Evolutionary conservation across 2,329 filamentous ascomycete species (phyloP), one percentile per base, ranked within the genome.

Genomic region (Arthroderma uncinatum): DNA sequence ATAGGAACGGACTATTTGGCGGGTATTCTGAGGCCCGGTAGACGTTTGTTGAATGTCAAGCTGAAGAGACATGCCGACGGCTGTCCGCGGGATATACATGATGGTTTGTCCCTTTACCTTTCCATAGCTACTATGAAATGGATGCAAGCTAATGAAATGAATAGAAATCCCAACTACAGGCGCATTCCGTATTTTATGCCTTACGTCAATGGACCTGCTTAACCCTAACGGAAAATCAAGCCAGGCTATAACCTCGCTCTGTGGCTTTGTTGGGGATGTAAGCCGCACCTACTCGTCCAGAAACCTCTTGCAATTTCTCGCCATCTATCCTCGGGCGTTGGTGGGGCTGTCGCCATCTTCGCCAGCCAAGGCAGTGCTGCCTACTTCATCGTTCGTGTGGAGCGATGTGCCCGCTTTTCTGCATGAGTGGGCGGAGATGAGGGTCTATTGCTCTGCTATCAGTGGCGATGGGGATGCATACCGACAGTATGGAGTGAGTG

Each of bases 1-100:
- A 58, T 55, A 1, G 69, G 69, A 4, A 68, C 63, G 4, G 66
- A 72, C 55, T 72, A 69, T 56, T 59, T 72, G 2, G 64, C 63
- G 2, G 71, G 71, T 1, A 63, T 70, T 39, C 59, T 73, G 14
- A 64, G 64, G 12, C 68, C 71, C 0, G 71, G 71, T 9, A 61
- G 71, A 47, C 62, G 71, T 56, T 54, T 73, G 14, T 56, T 70
- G 7, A 67, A 72, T 52, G 65, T 71, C 10, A 61, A 63, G 2
- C 58, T 68, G 14, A 64, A 68, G 47, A 63, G 70, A 52, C 67
- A 72, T 61, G 70, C 71, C 4, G 71, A 73, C 63, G 70, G 69
- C 1, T 65, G 66, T 55, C 62, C 61, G 4, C 64, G 69, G 1
- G 64, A 72, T 58, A 47, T 73, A 37, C 70, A 73, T 39, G 71